phyloP scores from a whole-genome alignment of 2,329 filamentous ascomycete species.

The Pseudohalonectria lignicola region DNA sequence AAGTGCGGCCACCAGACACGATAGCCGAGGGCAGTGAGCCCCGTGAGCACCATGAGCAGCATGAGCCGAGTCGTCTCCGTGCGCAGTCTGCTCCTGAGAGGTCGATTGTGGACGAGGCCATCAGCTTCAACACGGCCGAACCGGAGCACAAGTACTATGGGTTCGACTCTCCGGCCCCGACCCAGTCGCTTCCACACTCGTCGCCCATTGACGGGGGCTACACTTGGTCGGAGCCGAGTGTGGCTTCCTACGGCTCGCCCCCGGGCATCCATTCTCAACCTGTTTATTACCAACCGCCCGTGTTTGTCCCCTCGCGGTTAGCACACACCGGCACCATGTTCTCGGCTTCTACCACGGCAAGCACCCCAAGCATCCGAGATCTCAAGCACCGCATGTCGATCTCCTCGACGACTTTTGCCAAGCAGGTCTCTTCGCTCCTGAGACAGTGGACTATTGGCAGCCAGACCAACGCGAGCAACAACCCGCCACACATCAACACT shows the following conservation, averaged over 20 bases:
- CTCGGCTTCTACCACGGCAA: slow-evolving; percentile 11
- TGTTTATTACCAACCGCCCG: too few relatives aligned
- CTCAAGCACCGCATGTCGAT: slow-evolving; percentile 24
- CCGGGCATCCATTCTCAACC: too few relatives aligned
- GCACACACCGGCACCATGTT: slow-evolving; percentile 5
- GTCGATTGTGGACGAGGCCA: neutral
- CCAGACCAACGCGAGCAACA: slow-evolving; percentile 9
- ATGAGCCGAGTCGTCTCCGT: too few relatives aligned
- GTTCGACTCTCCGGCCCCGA: neutral
- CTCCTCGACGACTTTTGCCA: slow-evolving; percentile 15
- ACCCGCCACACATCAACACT: neutral
- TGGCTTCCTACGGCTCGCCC: neutral
- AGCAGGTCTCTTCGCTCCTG: slow-evolving; percentile 13
- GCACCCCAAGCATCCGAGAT: slow-evolving; percentile 14
- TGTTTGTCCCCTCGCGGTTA: neutral
- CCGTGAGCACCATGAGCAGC: slow-evolving; percentile 1
- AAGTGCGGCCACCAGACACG: neutral
- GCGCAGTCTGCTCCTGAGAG: too few relatives aligned
- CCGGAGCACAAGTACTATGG: too few relatives aligned
- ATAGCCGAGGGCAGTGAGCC: too few relatives aligned
- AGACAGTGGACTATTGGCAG: slow-evolving; percentile 13
- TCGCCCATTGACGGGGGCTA: neutral
- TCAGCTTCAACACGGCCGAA: neutral
- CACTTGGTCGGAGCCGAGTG: neutral
- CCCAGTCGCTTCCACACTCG: neutral